A percentile compares a stretch with the other conserved stretches of the same genome.
These are phyloP conservation scores for Obba rivulosa DNA, from an alignment of 768 basidiomycete species.

Conservation along the genomic window DNA sequence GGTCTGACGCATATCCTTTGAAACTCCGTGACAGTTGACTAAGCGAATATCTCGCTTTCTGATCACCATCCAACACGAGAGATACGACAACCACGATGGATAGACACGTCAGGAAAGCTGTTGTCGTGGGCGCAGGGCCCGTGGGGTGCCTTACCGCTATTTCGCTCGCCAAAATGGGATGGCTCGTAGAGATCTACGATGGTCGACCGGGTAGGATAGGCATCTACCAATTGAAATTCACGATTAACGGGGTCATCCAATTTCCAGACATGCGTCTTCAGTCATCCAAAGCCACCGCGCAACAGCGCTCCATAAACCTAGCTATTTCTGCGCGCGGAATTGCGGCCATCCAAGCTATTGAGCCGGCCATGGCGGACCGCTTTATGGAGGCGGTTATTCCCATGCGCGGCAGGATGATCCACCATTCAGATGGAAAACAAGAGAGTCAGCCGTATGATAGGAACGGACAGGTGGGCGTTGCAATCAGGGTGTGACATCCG, in stretches of 20 bases:
- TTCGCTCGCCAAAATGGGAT: conserved; percentile 81
- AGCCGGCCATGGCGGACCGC: conserved; percentile 59
- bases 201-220: conserved; percentile 58
- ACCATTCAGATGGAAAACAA: conserved; percentile 62
- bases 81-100: too few relatives aligned
- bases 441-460: conserved; percentile 87
- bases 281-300: conserved; percentile 55
- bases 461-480: conserved; percentile 68
- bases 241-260: not conserved
- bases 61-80: not conserved
- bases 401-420: conserved; percentile 96
- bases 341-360: conserved; percentile 78
- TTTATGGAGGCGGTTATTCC: conserved; percentile 82
- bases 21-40: conserved; percentile 11
- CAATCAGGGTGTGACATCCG: not conserved
- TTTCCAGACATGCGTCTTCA: conserved; percentile 66
- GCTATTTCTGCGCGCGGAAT: conserved; percentile 94
- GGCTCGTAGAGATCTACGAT: conserved; percentile 79
- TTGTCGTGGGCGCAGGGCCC: conserved; percentile 84
- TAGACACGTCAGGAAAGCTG: conserved; percentile 36
- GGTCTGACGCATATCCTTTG: not conserved
- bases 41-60: not conserved
- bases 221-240: conserved; percentile 1
- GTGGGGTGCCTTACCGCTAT: conserved; percentile 92
- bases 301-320: conserved; percentile 91